Evolutionary conservation across 768 basidiomycete species (phyloP), one percentile per base, ranked within the genome.

Genomic region (Collybia nuda): DNA sequence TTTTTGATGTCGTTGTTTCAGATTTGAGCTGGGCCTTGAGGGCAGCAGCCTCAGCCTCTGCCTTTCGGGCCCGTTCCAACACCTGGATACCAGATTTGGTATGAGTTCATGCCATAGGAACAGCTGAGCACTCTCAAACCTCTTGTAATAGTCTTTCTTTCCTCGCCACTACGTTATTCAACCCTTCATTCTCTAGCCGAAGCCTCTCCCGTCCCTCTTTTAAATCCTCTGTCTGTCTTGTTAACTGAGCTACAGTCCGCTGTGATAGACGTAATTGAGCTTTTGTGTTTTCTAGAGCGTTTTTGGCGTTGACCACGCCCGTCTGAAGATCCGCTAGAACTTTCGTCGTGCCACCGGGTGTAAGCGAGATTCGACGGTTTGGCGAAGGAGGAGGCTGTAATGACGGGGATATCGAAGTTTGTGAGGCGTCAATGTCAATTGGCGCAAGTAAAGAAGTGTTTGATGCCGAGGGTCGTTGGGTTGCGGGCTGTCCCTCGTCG

Each of bases 141-240:
- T 95, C 93, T 68, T 94, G 93, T 54, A 93, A 67, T 48, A 93
- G 59, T 55, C 93, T 76, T 69, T 95, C 93, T 64, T 94, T 94
- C 52, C 93, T 76, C 23, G 90, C 82, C 19, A 95, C 88, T 15
- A 93, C 91, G 54, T 91, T 90, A 60, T 92, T 92, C 57, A 94
- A 66, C 2, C 87, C 88, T 62, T 94, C 93, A 59, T 92, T 94
- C 69, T 95, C 93, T 44, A 91, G 62, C 50, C 90, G 68, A 55
- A 93, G 67, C 42, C 93, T 74, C 66, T 95, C 93, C 55, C 91
- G 76, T 2, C 82, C 86, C 64, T 94, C 93, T 64, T 93, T 93
- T 63, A 93, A 65, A 65, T 95, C 93, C 64, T 94, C 93, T 21
- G 86, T 87, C 67, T 90, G 89, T 39, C 91, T 73, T 35, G 91